Conservation (phyloP, 139 green algal species). For the Chlorella ohadii region DNA sequence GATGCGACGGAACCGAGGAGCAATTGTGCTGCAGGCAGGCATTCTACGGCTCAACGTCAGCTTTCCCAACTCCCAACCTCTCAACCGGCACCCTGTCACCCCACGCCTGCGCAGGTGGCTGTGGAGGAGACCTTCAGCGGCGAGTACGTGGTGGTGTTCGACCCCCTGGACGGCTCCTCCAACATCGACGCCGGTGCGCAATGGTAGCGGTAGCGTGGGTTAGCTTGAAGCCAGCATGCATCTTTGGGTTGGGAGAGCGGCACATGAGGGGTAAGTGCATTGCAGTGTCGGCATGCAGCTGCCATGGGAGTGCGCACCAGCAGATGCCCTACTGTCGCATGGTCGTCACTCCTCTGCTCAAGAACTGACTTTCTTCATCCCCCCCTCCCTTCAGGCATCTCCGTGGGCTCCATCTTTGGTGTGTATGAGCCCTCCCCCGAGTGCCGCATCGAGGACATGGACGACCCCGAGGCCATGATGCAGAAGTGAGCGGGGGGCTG, state of each 20-base stretch:
- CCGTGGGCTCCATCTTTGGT: constrained; percentile 96
- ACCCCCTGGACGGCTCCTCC: constrained; percentile 97
- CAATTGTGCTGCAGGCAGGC: no score
- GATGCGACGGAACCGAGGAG: no score
- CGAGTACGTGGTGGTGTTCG: constrained; percentile 99
- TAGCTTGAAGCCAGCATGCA: no score
- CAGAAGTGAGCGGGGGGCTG: constrained; percentile 15
- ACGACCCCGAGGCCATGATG: constrained; percentile 64
- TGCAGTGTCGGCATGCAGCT: no score
- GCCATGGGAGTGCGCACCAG: no score
- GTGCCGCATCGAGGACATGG: constrained; percentile 80
- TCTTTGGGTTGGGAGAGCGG: not conserved
- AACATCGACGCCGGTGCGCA: constrained; percentile 96
- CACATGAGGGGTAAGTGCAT: no score
- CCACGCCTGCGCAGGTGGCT: constrained; percentile 51
- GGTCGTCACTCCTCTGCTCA: no score
- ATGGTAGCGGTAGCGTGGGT: no score
- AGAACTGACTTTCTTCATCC: constrained; percentile 37
- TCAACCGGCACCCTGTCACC: no score
- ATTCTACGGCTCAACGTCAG: no score
- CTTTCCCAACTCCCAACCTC: no score
- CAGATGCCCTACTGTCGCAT: no score
- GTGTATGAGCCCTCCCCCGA: constrained; percentile 90
- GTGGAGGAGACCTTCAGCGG: constrained; percentile 96
- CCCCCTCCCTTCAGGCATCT: constrained; percentile 96